phyloP scores from a whole-genome alignment of 1,284 basidiomycete species.

The Limonomyces culmigenus region DNA sequence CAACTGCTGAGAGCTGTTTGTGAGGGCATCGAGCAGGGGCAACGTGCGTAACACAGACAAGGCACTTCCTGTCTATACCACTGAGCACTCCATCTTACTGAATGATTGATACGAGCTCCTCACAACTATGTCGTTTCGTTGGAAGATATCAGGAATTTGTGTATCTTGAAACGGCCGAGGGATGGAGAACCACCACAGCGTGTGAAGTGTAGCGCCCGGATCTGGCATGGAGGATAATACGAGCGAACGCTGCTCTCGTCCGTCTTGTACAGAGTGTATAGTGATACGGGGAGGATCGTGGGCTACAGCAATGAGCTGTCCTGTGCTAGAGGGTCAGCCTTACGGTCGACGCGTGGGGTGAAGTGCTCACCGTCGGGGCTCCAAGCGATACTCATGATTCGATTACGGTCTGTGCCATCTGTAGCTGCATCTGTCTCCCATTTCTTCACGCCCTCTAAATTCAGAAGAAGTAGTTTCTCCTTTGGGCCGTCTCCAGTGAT shows the following conservation, averaged over 20 bases:
- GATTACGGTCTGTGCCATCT: too few relatives aligned
- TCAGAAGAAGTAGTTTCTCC: conserved; percentile 62
- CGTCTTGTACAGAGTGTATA: conserved; percentile 63
- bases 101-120: conserved; percentile 8
- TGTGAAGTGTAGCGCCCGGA: conserved; percentile 18
- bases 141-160: conserved; percentile 60
- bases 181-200: conserved; percentile 57
- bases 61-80: conserved; percentile 51
- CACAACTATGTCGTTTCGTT: conserved; percentile 46
- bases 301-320: conserved; percentile 54
- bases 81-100: conserved; percentile 5
- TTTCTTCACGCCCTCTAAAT: conserved; percentile 57
- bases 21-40: conserved; percentile 51
- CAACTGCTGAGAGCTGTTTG: conserved; percentile 22
- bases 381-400: conserved; percentile 53
- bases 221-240: conserved; percentile 2
- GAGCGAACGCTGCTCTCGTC: conserved; percentile 26
- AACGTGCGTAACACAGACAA: conserved; percentile 49
- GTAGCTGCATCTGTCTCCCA: conserved; percentile 47
- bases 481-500: conserved; percentile 45
- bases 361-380: conserved; percentile 56
- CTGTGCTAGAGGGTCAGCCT: conserved; percentile 24
- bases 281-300: conserved; percentile 51
- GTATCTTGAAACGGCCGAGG: conserved; percentile 20
- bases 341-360: conserved; percentile 3